Percentiles rank a stretch among this genome's conserved stretches.
Conservation (phyloP, 2,329 filamentous ascomycete species). For the Fusarium chlamydosporum region DNA sequence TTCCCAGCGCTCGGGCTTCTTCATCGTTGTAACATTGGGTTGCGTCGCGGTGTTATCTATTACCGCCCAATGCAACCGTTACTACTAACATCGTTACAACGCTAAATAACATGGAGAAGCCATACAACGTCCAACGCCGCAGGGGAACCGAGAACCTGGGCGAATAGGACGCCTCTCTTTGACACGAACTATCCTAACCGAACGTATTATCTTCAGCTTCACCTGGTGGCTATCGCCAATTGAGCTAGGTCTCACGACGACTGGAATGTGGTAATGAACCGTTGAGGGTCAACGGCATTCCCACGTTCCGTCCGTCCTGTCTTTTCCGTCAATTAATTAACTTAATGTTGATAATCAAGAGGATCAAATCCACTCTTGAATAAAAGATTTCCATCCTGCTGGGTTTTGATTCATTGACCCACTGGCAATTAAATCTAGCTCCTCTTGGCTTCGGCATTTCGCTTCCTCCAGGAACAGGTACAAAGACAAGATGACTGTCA, state of each 20-base stretch:
- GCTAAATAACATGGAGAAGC: not conserved
- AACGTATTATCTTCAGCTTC: not conserved
- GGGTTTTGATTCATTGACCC: not conserved
- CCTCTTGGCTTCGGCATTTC: not conserved
- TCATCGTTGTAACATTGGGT: not conserved
- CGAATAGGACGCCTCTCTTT: not conserved
- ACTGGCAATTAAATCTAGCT: constrained; percentile 1
- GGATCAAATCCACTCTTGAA: not conserved
- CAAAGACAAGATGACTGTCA: not conserved
- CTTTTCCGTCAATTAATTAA: not conserved
- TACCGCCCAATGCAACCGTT: not conserved
- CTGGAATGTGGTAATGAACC: not conserved
- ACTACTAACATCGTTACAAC: not conserved
- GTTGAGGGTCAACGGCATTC: constrained; percentile 12
- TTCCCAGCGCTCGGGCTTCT: not conserved
- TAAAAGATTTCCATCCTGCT: not conserved
- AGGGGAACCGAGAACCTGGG: not conserved
- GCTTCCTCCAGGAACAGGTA: too few species aligned
- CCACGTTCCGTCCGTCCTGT: not conserved
- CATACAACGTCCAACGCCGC: constrained; percentile 5
- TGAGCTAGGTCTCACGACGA: not conserved
- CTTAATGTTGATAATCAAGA: not conserved
- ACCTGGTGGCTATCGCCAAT: not conserved
- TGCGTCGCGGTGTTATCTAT: not conserved
- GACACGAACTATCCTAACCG: not conserved